Percentiles rank a stretch among this genome's conserved stretches.
Conservation (phyloP, 2,329 filamentous ascomycete species). For the Fusarium anguioides region DNA sequence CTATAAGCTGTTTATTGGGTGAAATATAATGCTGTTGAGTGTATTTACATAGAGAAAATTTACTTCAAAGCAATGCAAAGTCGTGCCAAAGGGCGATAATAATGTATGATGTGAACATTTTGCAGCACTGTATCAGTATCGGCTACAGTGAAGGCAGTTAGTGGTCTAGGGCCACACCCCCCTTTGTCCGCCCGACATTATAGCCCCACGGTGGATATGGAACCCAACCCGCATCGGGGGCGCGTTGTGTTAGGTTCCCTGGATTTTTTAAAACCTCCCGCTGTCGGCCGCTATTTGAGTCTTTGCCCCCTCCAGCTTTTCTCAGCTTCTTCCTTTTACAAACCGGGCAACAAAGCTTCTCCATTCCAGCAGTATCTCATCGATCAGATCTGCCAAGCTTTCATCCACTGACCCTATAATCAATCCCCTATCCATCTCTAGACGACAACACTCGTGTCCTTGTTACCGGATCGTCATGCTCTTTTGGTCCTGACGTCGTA, state of each 20-base stretch:
- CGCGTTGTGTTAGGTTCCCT: conserved; percentile 18
- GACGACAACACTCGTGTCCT: conserved; percentile 7
- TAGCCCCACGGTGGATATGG: conserved; percentile 26
- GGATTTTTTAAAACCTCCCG: conserved; percentile 45
- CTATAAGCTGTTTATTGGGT: neutral
- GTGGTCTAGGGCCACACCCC: conserved; percentile 25
- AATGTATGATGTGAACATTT: neutral
- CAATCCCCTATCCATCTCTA: neutral
- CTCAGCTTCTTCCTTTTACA: conserved; percentile 13
- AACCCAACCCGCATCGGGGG: conserved; percentile 40
- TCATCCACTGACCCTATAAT: neutral
- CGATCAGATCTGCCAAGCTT: conserved; percentile 34
- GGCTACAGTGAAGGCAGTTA: neutral
- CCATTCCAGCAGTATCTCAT: conserved; percentile 28
- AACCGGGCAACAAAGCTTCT: neutral
- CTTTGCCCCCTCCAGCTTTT: conserved; percentile 35
- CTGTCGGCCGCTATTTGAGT: conserved; percentile 39
- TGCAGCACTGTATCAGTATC: neutral
- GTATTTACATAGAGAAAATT: too few relatives aligned
- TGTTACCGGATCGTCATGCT: conserved; percentile 40
- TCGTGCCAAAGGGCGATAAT: neutral
- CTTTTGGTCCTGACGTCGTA: conserved; percentile 39
- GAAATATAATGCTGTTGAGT: too few relatives aligned
- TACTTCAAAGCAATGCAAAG: neutral
- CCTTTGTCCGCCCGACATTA: conserved; percentile 9